Percentiles rank a stretch among this genome's conserved stretches.
Evolutionary conservation across 2,329 filamentous ascomycete species (phyloP).

Genomic region (Cordyceps javanica): DNA sequence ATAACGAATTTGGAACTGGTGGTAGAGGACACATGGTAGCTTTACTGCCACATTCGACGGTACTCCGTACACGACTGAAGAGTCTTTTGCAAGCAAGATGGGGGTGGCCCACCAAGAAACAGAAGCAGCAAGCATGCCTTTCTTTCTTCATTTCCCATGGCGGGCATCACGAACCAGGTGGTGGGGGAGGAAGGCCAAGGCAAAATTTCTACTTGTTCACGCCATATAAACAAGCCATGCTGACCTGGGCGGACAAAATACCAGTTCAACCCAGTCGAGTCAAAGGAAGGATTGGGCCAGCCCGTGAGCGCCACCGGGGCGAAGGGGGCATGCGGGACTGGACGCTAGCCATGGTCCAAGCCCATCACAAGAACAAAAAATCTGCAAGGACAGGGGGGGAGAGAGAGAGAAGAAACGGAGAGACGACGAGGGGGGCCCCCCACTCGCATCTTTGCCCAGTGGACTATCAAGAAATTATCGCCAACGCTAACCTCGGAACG

Average conservation of each 20-base stretch:
- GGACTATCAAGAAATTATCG: constrained; percentile 2
- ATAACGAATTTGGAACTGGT: not conserved
- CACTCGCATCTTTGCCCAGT: constrained; percentile 4
- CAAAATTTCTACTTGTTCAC: not conserved
- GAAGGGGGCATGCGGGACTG: not conserved
- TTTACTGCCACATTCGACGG: not conserved
- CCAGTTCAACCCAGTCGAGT: not conserved
- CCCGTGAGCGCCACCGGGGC: constrained; percentile 8
- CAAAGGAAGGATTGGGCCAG: not conserved
- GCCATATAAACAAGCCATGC: not conserved
- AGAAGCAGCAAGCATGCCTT: not conserved
- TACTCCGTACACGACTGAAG: not conserved
- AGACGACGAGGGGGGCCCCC: no score
- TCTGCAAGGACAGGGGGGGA: constrained; percentile 7
- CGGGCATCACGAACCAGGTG: not conserved
- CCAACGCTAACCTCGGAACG: constrained; percentile 5
- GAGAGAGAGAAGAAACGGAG: not conserved
- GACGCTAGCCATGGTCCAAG: not conserved
- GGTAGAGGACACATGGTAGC: not conserved
- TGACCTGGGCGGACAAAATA: constrained; percentile 3
- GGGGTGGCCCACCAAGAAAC: not conserved
- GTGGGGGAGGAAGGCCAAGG: not conserved
- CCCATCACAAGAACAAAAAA: constrained; percentile 8
- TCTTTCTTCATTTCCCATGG: constrained; percentile 7
- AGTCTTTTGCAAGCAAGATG: not conserved